These are phyloP conservation scores for Raphanus sativus DNA, from an alignment of 345 rosid species.

Conservation along the genomic window DNA sequence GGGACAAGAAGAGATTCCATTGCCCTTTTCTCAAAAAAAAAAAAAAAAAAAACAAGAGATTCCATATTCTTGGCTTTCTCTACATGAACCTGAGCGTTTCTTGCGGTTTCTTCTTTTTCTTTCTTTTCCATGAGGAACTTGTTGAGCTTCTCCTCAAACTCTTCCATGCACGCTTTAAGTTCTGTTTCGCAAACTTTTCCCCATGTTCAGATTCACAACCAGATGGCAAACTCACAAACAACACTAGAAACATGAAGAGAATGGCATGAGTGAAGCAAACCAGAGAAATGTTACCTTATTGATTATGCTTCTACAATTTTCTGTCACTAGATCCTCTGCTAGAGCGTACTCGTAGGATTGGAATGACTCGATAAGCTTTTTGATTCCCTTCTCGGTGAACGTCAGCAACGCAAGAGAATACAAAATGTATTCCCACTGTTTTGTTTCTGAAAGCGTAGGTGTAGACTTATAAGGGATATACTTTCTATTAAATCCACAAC, in stretches of 20 bases:
- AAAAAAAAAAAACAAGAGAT: conserved; percentile 5
- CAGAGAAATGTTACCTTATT: conserved; percentile 59
- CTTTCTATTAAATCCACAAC: not conserved
- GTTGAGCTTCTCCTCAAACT: conserved; percentile 91
- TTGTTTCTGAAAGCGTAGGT: conserved; percentile 60
- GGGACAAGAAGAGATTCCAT: conserved; percentile 8
- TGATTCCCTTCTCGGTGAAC: conserved; percentile 91
- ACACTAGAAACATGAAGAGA: conserved; percentile 7
- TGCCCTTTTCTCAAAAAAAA: too few species aligned
- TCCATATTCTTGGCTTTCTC: conserved; percentile 57
- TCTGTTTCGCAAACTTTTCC: conserved; percentile 90
- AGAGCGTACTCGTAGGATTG: conserved; percentile 81
- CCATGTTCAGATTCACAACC: conserved; percentile 48
- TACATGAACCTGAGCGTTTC: conserved; percentile 78
- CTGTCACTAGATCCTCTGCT: conserved; percentile 77
- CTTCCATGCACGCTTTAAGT: conserved; percentile 81
- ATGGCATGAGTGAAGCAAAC: not conserved
- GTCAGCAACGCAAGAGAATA: conserved; percentile 90
- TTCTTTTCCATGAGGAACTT: conserved; percentile 86
- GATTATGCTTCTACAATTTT: conserved; percentile 77
- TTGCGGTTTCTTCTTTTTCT: conserved; percentile 87
- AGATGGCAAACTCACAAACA: conserved; percentile 24
- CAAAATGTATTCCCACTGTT: conserved; percentile 87
- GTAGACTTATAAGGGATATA: not conserved
- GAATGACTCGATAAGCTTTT: conserved; percentile 82